phyloP scores from a whole-genome alignment of 768 basidiomycete genomes.

The Macrolepiota albuminosa region DNA sequence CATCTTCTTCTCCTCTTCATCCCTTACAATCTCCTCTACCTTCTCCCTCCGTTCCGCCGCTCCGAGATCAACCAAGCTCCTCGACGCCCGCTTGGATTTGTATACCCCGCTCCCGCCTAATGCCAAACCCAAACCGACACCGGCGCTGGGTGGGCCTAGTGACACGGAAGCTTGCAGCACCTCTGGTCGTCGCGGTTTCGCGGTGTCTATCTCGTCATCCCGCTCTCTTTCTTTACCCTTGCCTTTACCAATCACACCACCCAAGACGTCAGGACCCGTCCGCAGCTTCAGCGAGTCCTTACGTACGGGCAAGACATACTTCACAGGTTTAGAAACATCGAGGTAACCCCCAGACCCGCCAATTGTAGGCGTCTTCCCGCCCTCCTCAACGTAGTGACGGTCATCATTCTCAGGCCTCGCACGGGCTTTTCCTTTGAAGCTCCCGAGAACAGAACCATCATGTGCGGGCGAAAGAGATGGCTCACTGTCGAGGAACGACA shows the following conservation, averaged over 20 bases:
- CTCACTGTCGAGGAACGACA: constrained; percentile 25
- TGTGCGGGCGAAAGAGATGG: not conserved
- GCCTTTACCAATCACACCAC: not conserved
- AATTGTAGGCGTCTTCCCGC: constrained; percentile 19
- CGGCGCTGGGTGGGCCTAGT: not conserved
- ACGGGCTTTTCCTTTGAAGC: constrained; percentile 6
- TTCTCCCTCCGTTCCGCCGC: constrained; percentile 26
- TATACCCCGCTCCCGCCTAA: constrained; percentile 3
- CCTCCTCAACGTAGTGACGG: constrained; percentile 15
- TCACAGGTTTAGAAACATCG: not conserved
- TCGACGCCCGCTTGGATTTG: constrained; percentile 51
- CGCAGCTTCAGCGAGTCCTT: constrained; percentile 7
- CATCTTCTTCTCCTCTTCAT: constrained; percentile 20
- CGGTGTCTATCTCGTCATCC: constrained; percentile 5
- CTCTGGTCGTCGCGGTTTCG: constrained; percentile 1
- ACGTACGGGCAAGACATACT: not conserved
- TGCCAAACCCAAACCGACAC: not conserved
- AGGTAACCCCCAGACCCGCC: constrained; percentile 7
- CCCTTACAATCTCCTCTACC: constrained; percentile 25
- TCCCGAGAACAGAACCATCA: not conserved
- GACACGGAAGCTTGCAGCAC: constrained; percentile 7
- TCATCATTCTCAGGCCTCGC: constrained; percentile 17
- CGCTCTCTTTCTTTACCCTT: constrained; percentile 7
- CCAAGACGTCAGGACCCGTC: not conserved
- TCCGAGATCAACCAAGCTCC: constrained; percentile 59